Evolutionary conservation across 805 yeast species (phyloP), one percentile per base, ranked within the genome.

Genomic region (Monosporozyma solicola): DNA sequence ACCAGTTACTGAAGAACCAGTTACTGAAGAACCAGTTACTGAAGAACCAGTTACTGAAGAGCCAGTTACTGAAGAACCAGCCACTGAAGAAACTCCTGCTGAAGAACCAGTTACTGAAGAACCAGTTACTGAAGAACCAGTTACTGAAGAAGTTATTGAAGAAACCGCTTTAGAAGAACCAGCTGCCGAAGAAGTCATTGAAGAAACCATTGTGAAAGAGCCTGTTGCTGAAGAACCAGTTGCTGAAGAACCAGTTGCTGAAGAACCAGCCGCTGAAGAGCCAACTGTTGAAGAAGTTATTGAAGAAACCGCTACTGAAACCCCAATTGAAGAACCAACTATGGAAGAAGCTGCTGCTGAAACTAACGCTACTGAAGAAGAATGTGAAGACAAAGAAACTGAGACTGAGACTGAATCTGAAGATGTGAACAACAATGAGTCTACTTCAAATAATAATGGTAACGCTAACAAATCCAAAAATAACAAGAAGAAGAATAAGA

Each of bases 291-390:
- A 49, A 41, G 51, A 47, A 39, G 33, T 51, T 27, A 35, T 33
- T 5, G 52, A 51, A 41, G 49, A 32, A 7, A n/a, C 7, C 3
- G 16, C 29, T 31, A 47, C 41, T 52, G 51, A 46, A 52, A 15
- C 16, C 2, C 20, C n/a, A 5, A 52, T 29, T 49, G 53, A 54
- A 55, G 56, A 60, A 55, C 48, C 32, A 27, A n/a, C 41, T n/a
- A 24, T 15, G 24, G 53, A 29, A 35, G 51, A 43, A 43, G 35
- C 41, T 35, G 44, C n/a, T n/a, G 48, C 16, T 16, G 50, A 44
- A 50, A 32, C 32, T 16, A 43, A 7, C 2, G 39, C 32, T 16
- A 43, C 22, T 3, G 43, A 54, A 22, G 47, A 31, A 8, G 45
- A n/a, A 55, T 27, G 33, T 44, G 41, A 47, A 51, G 41, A 55